A percentile compares a stretch with the other conserved stretches of the same genome.
phyloP scores from a whole-genome alignment of 352 stramenopile species.

The Phytophthora melonis region DNA sequence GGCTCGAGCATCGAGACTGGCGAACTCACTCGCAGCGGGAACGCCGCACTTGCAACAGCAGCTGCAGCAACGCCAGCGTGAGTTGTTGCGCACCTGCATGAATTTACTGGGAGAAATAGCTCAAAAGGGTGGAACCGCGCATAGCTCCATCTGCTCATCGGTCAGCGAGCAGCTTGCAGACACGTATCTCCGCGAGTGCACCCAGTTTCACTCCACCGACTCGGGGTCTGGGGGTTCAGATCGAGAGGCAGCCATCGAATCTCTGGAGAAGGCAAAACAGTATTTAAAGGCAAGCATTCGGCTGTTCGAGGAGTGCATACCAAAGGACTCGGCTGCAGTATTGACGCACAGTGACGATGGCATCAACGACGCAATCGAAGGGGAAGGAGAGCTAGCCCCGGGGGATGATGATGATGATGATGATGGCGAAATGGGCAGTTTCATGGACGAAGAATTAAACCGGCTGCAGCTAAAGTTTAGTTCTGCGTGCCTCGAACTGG shows the following conservation, averaged over 20 bases:
- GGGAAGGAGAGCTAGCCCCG: slow-evolving; percentile 21
- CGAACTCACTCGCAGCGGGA: slow-evolving; percentile 65
- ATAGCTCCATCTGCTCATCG: slow-evolving; percentile 82
- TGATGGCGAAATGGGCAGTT: slow-evolving; percentile 60
- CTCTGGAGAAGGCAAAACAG: slow-evolving; percentile 63
- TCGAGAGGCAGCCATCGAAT: slow-evolving; percentile 38
- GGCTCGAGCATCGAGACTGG: slow-evolving; percentile 69
- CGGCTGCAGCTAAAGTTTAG: slow-evolving; percentile 82
- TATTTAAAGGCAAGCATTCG: slow-evolving; percentile 77
- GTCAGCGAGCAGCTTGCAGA: slow-evolving; percentile 86
- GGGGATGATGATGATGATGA: slow-evolving; percentile 42
- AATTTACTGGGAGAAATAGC: slow-evolving; percentile 79
- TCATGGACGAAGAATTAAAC: slow-evolving; percentile 82
- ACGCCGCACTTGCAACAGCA: slow-evolving; percentile 68
- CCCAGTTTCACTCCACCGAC: slow-evolving; percentile 32
- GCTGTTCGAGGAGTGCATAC: slow-evolving; percentile 76
- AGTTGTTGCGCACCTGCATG: slow-evolving; percentile 81
- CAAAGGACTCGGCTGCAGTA: slow-evolving; percentile 34
- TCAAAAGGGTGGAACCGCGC: slow-evolving; percentile 59
- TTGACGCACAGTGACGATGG: slow-evolving; percentile 44
- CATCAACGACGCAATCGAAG: slow-evolving; percentile 24
- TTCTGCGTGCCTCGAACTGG: slow-evolving; percentile 74
- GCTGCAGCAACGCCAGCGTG: slow-evolving; percentile 76
- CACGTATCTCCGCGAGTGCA: slow-evolving; percentile 78
- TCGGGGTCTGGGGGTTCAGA: slow-evolving; percentile 14